Evolutionary conservation across 164 flowering plant genomes (phyloP), one percentile per base, ranked within the genome.

Genomic region (Tetracentron sinense): DNA sequence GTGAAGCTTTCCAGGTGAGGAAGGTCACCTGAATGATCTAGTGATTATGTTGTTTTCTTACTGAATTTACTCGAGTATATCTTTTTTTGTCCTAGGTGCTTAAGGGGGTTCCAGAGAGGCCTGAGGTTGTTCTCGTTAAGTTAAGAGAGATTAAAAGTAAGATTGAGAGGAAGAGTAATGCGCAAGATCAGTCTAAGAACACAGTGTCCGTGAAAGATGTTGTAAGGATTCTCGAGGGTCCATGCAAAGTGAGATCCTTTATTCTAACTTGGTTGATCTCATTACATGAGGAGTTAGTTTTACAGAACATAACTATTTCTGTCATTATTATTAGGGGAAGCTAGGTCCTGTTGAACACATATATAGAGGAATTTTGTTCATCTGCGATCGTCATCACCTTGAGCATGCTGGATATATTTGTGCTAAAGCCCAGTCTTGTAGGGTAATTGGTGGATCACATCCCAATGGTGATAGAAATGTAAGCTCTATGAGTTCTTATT

Each of bases 321-420:
- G 54, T 54, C 47, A 8, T 42, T 47, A 17, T 53, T 27, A 17
- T 55, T 63, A 95, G 99, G 99, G 96, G 22, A 92, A 90, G 69
- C 97, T 88, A 82, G 99, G 99, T 60, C 96, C 97, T 28, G 96
- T 95, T 26, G 96, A 90, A 56, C 97, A 92, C 74, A 90, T 95
- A 50, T 85, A 71, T 63, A 82, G 76, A 76, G 96, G 99, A 57
- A 62, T 92, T 47, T 55, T 95, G 70, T 95, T 95, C 74, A 79
- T 95, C 22, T 78, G 74, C 77, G 97, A 95, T 64, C 88, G 97
- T 22, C 97, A 92, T 82, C 97, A 95, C 68, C 89, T 90, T 57
- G 97, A 95, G 79, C 96, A 95, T 81, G 97, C 97, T 64, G 99
- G 99, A 29, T 95, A 83, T 68, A 90, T 95, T 26, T 95, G 99